phyloP scores from a whole-genome alignment of 2,329 filamentous ascomycete species.

The Phaeosphaeriaceae sp. region DNA sequence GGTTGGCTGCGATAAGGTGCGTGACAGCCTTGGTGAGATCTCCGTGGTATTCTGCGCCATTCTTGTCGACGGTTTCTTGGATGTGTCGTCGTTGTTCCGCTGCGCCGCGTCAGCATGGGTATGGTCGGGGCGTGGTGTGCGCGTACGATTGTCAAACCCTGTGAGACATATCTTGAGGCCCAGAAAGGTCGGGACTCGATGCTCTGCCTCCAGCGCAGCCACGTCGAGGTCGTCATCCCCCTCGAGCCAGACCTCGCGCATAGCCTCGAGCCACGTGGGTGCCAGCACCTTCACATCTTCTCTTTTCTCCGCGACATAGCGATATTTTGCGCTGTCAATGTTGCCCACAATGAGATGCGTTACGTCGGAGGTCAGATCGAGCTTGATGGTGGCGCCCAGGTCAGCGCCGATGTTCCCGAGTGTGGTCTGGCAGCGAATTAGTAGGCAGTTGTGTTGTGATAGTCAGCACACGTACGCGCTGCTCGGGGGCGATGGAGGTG shows the following conservation, averaged over 20 bases:
- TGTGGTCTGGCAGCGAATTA: constrained; percentile 50
- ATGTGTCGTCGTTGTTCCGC: constrained; percentile 73
- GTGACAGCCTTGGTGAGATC: constrained; percentile 87
- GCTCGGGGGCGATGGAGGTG: constrained; percentile 81
- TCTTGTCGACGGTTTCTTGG: constrained; percentile 68
- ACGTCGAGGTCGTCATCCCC: constrained; percentile 80
- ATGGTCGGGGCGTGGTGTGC: constrained; percentile 1
- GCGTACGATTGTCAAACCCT: constrained; percentile 70
- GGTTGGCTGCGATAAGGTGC: constrained; percentile 80
- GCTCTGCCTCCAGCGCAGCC: constrained; percentile 68
- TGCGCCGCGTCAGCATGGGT: constrained; percentile 46
- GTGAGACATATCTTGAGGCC: constrained; percentile 72
- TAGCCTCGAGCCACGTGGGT: constrained; percentile 82
- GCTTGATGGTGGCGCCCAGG: constrained; percentile 86
- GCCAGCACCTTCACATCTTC: constrained; percentile 84
- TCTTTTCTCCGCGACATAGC: constrained; percentile 88
- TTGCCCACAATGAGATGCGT: constrained; percentile 93
- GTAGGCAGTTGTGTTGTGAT: background rate
- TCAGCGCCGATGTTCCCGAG: constrained; percentile 72
- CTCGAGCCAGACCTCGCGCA: constrained; percentile 80
- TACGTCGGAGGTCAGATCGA: constrained; percentile 93
- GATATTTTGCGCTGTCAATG: constrained; percentile 91
- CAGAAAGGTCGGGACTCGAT: constrained; percentile 69
- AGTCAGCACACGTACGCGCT: constrained; percentile 64
- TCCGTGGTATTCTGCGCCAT: constrained; percentile 85